Percentiles rank a stretch among this genome's conserved stretches.
These are phyloP conservation scores for Lagenaria siceraria DNA, from an alignment of 306 rosid genomes.

Conservation along the genomic window DNA sequence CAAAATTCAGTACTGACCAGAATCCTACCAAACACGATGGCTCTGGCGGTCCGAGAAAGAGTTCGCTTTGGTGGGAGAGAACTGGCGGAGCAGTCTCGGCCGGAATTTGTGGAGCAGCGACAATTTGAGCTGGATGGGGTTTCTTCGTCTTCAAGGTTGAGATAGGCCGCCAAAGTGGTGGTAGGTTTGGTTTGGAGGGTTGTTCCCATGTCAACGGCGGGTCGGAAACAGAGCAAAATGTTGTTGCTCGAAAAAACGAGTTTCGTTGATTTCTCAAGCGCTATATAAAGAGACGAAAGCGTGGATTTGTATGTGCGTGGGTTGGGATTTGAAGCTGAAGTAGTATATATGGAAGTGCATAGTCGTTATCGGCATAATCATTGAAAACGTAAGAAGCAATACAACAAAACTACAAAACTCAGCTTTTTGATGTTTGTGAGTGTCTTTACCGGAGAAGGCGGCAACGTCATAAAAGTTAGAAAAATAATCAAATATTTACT, in stretches of 20 bases:
- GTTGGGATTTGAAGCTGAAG: background rate
- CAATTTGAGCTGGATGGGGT: conserved; percentile 9
- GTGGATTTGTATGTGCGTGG: background rate
- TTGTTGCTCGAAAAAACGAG: conserved; percentile 32
- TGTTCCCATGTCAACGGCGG: conserved; percentile 35
- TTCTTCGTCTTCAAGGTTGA: conserved; percentile 1
- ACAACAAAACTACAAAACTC: background rate
- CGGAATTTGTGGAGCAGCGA: conserved; percentile 8
- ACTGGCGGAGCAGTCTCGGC: background rate
- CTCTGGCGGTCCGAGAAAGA: conserved; percentile 33
- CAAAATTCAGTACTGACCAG: conserved; percentile 26
- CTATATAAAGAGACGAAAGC: background rate
- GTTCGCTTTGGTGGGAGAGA: conserved; percentile 20
- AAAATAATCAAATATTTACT: no score
- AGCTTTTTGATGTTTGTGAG: background rate
- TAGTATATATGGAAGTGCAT: background rate
- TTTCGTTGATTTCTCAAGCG: conserved; percentile 26
- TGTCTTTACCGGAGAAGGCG: background rate
- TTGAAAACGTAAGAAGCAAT: background rate
- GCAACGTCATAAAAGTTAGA: background rate
- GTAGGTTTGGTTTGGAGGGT: conserved; percentile 22
- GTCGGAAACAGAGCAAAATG: conserved; percentile 63
- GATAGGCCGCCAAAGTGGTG: conserved; percentile 14
- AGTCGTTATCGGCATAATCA: background rate
- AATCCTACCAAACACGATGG: conserved; percentile 32